A percentile compares a stretch with the other conserved stretches of the same genome.
These are phyloP conservation scores for Suhomyces kilbournensis DNA, from an alignment of 805 yeast species.

Conservation along the genomic window DNA sequence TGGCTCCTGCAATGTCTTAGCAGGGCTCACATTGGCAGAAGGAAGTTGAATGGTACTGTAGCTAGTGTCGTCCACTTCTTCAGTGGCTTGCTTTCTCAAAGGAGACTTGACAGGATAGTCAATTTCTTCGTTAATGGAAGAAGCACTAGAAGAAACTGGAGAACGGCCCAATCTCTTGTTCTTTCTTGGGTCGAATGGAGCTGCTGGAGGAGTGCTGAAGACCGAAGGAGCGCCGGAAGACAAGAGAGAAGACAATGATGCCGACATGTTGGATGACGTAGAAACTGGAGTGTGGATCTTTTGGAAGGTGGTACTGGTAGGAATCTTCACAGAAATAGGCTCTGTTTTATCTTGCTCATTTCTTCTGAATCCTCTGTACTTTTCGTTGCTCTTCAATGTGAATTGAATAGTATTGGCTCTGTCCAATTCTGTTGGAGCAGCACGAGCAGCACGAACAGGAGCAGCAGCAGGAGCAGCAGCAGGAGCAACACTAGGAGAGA, in stretches of 20 bases:
- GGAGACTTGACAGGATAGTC: slow-evolving; percentile 13
- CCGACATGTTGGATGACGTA: slow-evolving; percentile 10
- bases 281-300: slow-evolving; percentile 7
- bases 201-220: slow-evolving; percentile 10
- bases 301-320: slow-evolving; percentile 10
- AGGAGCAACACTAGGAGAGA: slow-evolving; percentile 7
- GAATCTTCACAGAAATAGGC: slow-evolving; percentile 23
- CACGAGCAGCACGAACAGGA: not conserved
- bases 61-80: slow-evolving; percentile 15
- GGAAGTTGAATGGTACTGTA: slow-evolving; percentile 14
- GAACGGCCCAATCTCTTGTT: slow-evolving; percentile 14
- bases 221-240: not conserved
- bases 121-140: slow-evolving; percentile 8
- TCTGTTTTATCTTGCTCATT: slow-evolving; percentile 18
- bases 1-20: slow-evolving; percentile 5
- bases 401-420: slow-evolving; percentile 19
- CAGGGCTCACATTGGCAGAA: slow-evolving; percentile 3
- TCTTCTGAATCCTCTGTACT: slow-evolving; percentile 44
- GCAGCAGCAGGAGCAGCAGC: slow-evolving; percentile 6
- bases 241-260: slow-evolving; percentile 11
- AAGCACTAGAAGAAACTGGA: slow-evolving; percentile 10
- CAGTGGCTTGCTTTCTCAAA: slow-evolving; percentile 7
- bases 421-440: not conserved
- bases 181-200: slow-evolving; percentile 23
- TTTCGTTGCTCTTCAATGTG: slow-evolving; percentile 29